Evolutionary conservation across 345 rosid species (phyloP), one percentile per base, ranked within the genome.

Genomic region (Eucalyptus tenuipes): DNA sequence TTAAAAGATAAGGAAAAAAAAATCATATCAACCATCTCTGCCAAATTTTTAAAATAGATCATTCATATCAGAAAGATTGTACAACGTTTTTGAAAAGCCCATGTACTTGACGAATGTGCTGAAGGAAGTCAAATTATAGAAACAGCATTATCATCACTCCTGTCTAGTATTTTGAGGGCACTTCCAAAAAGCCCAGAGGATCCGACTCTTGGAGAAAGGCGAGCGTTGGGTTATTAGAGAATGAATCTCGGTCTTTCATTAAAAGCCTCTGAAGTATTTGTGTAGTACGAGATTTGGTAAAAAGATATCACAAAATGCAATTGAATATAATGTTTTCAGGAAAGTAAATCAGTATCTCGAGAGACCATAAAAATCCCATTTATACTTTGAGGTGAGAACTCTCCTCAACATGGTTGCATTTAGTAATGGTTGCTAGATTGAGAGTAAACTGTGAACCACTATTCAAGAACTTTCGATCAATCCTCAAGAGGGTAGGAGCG

Each of bases 281-380:
- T 33, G 42, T 15, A 33, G 42, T 0, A 68, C 4, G 4, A 68
- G 0, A 68, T 31, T 33, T 10, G 42, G 22, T 1, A 33, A 68
- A 40, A 68, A 5, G 24, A 68, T 68, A 31, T 0, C 6, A 15
- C 24, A 16, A 16, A 40, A 33, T 33, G 24, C 3, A n/a, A n/a
- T n/a, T 9, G 12, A n/a, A 9, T 12, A 6, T 0, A 0, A 13
- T 2, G 0, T 61, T 13, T 29, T 29, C 1, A 1, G 0, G 6
- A 31, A 61, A 16, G 0, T 3, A 29, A 31, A 8, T 68, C 1
- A 8, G 3, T 68, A 20, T 68, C 44, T 68, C 0, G 2, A 33
- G 4, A 9, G 12, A 33, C 7, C 3, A 68, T 68, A 16, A 5
- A 33, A 68, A 1, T 14, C 42, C 42, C 4, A 5, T 68, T 33